Evolutionary conservation across 192 early-diverging fungal species (phyloP), one percentile per base, ranked within the genome.

Genomic region (Entomortierella parvispora): DNA sequence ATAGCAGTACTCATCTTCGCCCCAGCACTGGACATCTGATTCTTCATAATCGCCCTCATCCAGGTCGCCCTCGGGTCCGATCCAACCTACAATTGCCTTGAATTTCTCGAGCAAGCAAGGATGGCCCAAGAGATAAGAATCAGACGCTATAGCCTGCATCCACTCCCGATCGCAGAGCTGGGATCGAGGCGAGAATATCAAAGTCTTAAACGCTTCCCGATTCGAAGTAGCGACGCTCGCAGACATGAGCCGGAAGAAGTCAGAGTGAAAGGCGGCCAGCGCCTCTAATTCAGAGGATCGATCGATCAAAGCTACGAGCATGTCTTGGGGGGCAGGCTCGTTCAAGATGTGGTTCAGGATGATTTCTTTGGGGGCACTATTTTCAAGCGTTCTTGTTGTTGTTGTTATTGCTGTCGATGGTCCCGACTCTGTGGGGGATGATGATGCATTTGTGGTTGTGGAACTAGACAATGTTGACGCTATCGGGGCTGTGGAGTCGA

Each of bases 11-110:
- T 76, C 65, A 20, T 76, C 72, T 26, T 76, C 65, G 15, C 61
- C 61, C 51, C 55, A 60, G 34, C 31, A 31, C 8, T 44, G 8
- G 37, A 17, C 22, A 40, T 40, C 37, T 5, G 37, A 40, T 12
- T 5, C 12, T 4, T 20, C 43, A 10, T 7, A n/a, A 14, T 49
- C 54, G 1, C 37, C 18, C 2, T 61, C 64, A 15, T 68, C 46
- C 10, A 32, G 32, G 12, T 63, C 64, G 28, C 15, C 48, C 0
- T 76, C 72, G 32, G 46, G 53, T 5, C 65, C 72, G 12, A 67
- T 62, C 72, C 72, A 76, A 26, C 72, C 72, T 10, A 76, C 72
- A 9, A 76, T 67, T 43, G 23, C 53, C 46, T 76, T 76, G 59
- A 76, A 68, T 26, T 68, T 76, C 50, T 76, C 57, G 44, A 76